A percentile compares a stretch with the other conserved stretches of the same genome.
Evolutionary conservation across 805 yeast genomes (phyloP).

Genomic region (Candida morakotiae): DNA sequence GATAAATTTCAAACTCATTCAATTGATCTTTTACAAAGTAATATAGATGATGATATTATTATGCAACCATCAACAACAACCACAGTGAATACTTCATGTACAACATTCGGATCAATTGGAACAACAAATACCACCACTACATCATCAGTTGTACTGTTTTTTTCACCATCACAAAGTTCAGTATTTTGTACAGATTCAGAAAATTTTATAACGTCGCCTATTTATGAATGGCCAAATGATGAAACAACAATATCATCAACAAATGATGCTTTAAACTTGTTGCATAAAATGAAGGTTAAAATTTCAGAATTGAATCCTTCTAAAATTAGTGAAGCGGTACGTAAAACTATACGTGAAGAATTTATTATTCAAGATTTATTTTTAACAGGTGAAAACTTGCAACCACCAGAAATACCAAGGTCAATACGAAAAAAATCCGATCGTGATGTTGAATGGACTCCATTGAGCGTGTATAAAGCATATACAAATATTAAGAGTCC

Average conservation of each 20-base stretch:
- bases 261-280: conserved; percentile 5
- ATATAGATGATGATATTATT: conserved; percentile 1
- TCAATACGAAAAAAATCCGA: conserved; percentile 6
- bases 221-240: conserved; percentile 11
- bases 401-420: conserved; percentile 7
- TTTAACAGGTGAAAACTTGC: conserved; percentile 5
- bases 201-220: conserved; percentile 7
- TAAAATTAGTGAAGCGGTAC: conserved; percentile 8
- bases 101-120: not conserved
- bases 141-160: conserved; percentile 6
- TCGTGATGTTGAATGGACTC: conserved; percentile 23
- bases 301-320: conserved; percentile 8
- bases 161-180: conserved; percentile 3
- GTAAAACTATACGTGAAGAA: conserved; percentile 12
- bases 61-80: conserved; percentile 2
- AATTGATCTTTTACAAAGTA: not conserved
- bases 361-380: conserved; percentile 10
- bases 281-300: conserved; percentile 6
- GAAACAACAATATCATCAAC: conserved; percentile 5
- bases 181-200: not conserved
- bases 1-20: conserved; percentile 3
- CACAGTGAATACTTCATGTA: conserved; percentile 1
- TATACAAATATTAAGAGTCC: conserved; percentile 26
- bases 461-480: conserved; percentile 29
- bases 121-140: conserved; percentile 3